phyloP scores from a whole-genome alignment of 2,329 filamentous ascomycete species.

The Cytospora chrysosperma region DNA sequence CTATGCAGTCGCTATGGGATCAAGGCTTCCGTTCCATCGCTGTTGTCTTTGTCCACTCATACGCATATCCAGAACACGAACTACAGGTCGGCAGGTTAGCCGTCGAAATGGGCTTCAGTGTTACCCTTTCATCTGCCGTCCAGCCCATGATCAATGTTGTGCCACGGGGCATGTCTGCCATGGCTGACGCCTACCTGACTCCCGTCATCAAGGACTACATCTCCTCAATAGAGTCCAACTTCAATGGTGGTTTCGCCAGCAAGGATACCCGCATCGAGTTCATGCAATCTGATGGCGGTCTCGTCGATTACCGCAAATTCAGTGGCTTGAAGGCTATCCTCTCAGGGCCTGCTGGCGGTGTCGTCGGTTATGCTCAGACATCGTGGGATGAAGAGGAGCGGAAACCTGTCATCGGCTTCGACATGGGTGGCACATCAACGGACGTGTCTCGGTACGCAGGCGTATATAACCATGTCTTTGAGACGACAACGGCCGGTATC shows the following conservation, averaged over 20 bases:
- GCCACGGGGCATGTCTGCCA: conserved; percentile 43
- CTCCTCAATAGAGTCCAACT: conserved; percentile 35
- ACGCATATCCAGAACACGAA: conserved; percentile 64
- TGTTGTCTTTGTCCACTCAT: conserved; percentile 73
- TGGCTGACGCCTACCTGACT: conserved; percentile 45
- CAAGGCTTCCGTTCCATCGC: conserved; percentile 46
- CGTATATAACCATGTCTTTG: conserved; percentile 53
- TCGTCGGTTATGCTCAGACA: conserved; percentile 73
- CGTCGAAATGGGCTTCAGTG: conserved; percentile 41
- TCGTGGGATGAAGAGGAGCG: conserved; percentile 67
- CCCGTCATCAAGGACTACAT: conserved; percentile 44
- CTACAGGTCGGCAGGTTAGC: conserved; percentile 37
- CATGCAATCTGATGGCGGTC: conserved; percentile 62
- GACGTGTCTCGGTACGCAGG: conserved; percentile 68
- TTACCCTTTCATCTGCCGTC: conserved; percentile 38
- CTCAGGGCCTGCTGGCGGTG: conserved; percentile 73
- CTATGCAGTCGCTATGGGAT: conserved; percentile 12
- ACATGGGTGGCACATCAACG: conserved; percentile 74
- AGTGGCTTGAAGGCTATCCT: conserved; percentile 69
- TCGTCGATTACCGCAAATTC: conserved; percentile 59
- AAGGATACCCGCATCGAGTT: conserved; percentile 61
- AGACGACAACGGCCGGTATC: conserved; percentile 75
- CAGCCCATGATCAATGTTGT: conserved; percentile 46
- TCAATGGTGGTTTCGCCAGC: conserved; percentile 36
- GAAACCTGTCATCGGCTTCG: conserved; percentile 73